Base-by-base conservation (phyloP, 2,329 filamentous ascomycete species). In the Alternaria conjuncta region DNA sequence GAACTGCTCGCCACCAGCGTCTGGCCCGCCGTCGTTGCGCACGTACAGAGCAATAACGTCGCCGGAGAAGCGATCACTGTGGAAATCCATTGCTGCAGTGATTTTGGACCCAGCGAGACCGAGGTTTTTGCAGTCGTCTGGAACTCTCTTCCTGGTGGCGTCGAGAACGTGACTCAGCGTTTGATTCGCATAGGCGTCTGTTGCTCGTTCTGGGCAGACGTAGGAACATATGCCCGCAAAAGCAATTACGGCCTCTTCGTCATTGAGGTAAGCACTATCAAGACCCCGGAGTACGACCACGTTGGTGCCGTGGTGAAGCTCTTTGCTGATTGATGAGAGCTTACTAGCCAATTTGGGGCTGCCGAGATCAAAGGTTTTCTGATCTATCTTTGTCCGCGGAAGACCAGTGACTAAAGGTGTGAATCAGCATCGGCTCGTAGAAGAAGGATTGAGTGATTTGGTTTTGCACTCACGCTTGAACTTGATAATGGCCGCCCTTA, bases 51-150 rank as follows among this genome's bases (percentile, higher is more conserved):
- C 75, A 7, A 80, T 65, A 15, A 80, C 68, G 36, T 80, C 78
- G 12, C 78, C 78, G 3, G 78, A 79, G 64, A 78, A 80, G 2
- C 78, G 73, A 44, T 80, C 78, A 55, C 71, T 75, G 61, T 80
- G 78, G 47, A 78, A 80, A 46, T 79, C 77, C 78, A 80, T 79
- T 6, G 75, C 75, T 12, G 70, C 60, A 20, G 77, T 75, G 46
- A 79, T 71, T 66, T 80, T 80, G 9, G 77, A 79, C 18, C 78
- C 78, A 8, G 78, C 77, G 44, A 80, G 77, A 12, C 77, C 77
- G 13, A 80, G 71, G 28, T 74, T 66, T 49, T 73, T 73, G n/a
- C 76, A 78, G 65, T 76, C 74, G 6, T 62, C 45, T 2, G 76
- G 76, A 10, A 79, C 76, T 9, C 53, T 59, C 49, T 78, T 73